Evolutionary conservation across 192 early-diverging fungal genomes (phyloP).

Genomic region (Entomortierella parvispora): DNA sequence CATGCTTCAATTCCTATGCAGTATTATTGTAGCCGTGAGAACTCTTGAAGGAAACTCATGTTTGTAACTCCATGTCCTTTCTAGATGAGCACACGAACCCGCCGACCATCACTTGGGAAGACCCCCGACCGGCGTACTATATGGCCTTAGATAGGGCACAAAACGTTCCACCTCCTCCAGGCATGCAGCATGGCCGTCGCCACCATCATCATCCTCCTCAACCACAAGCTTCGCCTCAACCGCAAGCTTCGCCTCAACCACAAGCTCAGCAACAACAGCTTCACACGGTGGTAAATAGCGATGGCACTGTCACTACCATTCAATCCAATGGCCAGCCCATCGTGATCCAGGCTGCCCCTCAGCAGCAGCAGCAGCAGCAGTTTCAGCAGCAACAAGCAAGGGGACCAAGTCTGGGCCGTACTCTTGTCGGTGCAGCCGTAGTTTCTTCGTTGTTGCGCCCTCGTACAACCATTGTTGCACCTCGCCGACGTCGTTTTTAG

Average conservation of each 20-base stretch:
- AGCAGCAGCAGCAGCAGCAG: conserved; percentile 6
- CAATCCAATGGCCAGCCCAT: conserved; percentile 1
- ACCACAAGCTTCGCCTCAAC: background rate
- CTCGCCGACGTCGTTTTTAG: conserved; percentile 20
- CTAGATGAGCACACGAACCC: conserved; percentile 20
- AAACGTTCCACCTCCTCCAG: conserved; percentile 13
- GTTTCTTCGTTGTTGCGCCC: conserved; percentile 15
- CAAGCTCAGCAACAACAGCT: background rate
- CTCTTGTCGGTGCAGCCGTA: conserved; percentile 17
- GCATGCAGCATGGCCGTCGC: conserved; percentile 1
- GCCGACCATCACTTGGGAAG: conserved; percentile 20
- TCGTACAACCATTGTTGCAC: conserved; percentile 16
- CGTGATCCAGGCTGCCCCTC: background rate
- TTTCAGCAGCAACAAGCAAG: background rate
- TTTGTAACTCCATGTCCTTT: background rate
- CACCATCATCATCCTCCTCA: background rate
- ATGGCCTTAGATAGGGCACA: conserved; percentile 13
- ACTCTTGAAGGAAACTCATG: too few relatives aligned
- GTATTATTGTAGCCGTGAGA: background rate
- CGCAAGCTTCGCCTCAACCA: background rate
- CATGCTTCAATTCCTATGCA: background rate
- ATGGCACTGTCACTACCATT: conserved; percentile 13
- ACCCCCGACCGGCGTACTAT: conserved; percentile 21
- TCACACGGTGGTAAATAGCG: conserved; percentile 3
- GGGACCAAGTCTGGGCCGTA: conserved; percentile 5